Percentiles rank a stretch among this genome's conserved stretches.
phyloP scores from a whole-genome alignment of 148 eudicot genomes.

The Camellia japonica region DNA sequence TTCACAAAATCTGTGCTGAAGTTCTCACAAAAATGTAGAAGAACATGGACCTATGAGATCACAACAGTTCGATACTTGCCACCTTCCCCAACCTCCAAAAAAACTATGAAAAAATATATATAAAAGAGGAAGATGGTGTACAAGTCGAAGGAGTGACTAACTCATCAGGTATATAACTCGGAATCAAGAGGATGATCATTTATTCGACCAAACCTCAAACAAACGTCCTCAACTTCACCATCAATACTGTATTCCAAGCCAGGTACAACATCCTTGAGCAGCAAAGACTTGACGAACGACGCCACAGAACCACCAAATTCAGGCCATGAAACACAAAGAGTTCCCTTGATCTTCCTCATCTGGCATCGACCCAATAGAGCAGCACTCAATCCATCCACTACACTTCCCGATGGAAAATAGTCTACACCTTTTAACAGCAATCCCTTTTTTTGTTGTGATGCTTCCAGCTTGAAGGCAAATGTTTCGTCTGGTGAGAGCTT shows the following conservation, averaged over 20 bases:
- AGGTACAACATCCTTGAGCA: constrained; percentile 51
- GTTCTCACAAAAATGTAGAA: not conserved
- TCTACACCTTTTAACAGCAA: constrained; percentile 42
- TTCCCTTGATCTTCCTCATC: constrained; percentile 62
- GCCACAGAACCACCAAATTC: constrained; percentile 58
- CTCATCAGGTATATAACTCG: constrained; percentile 69
- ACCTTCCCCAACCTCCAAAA: not conserved
- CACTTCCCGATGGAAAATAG: constrained; percentile 86
- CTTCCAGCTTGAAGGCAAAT: constrained; percentile 73
- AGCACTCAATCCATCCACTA: constrained; percentile 52
- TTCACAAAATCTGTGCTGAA: not conserved
- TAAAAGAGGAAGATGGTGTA: not conserved
- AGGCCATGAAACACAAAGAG: constrained; percentile 77
- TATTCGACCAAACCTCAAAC: constrained; percentile 38
- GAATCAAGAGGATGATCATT: constrained; percentile 59
- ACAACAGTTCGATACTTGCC: not conserved
- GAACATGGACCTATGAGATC: no score
- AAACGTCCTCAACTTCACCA: constrained; percentile 31
- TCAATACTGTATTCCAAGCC: constrained; percentile 34
- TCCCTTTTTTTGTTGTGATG: constrained; percentile 48
- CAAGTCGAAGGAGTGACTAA: not conserved
- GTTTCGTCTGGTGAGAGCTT: constrained; percentile 77
- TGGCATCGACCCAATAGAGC: constrained; percentile 70
- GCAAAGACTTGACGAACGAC: constrained; percentile 50
- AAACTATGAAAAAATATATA: not conserved